Evolutionary conservation across 495 filamentous ascomycete species (phyloP).

Genomic region (Hypoxylon perforatum): DNA sequence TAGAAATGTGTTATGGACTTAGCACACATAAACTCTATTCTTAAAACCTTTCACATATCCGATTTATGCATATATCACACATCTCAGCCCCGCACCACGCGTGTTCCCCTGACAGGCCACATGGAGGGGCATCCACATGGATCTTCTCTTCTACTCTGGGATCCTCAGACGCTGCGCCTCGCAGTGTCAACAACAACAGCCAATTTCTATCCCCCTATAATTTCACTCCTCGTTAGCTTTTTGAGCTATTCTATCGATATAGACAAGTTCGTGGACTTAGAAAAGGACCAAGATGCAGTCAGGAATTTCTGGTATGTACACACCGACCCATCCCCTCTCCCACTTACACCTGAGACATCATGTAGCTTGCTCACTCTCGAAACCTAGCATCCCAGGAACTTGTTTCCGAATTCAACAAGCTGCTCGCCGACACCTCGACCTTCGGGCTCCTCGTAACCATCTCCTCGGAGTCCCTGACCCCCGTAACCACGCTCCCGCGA

Average conservation of each 20-base stretch:
- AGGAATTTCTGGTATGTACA: constrained; percentile 77
- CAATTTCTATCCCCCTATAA: not conserved
- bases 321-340: constrained; percentile 8
- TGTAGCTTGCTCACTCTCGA: constrained; percentile 19
- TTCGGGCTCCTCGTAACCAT: constrained; percentile 89
- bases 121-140: constrained; percentile 30
- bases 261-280: not conserved
- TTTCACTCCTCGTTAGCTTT: not conserved
- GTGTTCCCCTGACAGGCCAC: constrained; percentile 10
- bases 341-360: constrained; percentile 7
- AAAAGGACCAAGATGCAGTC: constrained; percentile 75
- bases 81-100: constrained; percentile 23
- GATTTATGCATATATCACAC: constrained; percentile 3
- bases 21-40: not conserved
- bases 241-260: not conserved
- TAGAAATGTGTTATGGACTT: not conserved
- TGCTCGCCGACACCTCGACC: constrained; percentile 70
- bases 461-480: constrained; percentile 75
- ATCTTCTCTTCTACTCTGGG: not conserved
- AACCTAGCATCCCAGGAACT: constrained; percentile 84
- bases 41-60: not conserved
- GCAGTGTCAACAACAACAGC: not conserved
- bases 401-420: constrained; percentile 78
- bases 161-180: not conserved
- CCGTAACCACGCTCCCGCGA: constrained; percentile 68